Evolutionary conservation across 495 filamentous ascomycete genomes (phyloP), one percentile per base, ranked within the genome.

Genomic region (Parachaetomium inaequale): DNA sequence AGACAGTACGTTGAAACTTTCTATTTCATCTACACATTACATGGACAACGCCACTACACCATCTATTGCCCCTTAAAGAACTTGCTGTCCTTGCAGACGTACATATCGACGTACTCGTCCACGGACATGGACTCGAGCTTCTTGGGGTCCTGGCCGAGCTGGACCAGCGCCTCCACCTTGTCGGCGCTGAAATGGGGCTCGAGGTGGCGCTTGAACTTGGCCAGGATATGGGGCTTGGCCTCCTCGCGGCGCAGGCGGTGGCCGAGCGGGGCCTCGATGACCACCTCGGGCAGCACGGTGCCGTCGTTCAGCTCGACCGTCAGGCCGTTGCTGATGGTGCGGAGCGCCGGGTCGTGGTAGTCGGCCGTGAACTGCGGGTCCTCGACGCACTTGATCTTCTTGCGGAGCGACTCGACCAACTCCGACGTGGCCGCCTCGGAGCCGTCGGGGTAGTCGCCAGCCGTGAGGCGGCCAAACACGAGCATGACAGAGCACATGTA

Each of bases 401-500:
- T 79, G 72, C 94, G 88, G 57, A 98, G 88, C 23, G 85, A 87
- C 76, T 97, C 94, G 47, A 98, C 85, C 43, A 97, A 85, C 45
- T 86, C 84, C 21, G 91, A 95, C 54, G 92, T 92, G 53, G 94
- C 94, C 57, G 95, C 91, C 77, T 96, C 92, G 69, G 84, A 81
- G 68, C 89, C 91, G 72, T 98, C 94, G 28, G 87, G 87, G 80
- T 98, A 98, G 79, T 98, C 94, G 43, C 78, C 85, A 25, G 94
- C 92, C 53, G 91, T 89, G 47, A 98, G 86, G 56, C 94, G 93
- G 73, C 94, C 90, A 75, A 90, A 97, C 55, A 88, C 88, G 62
- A 98, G 85, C 88, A 97, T 97, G 62, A 91, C 92, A 55, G 94
- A 82, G 73, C 91, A 89, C 94, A 98, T 98, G 83, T 98, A 98